Percentiles rank a stretch among this genome's conserved stretches.
Conservation (phyloP, 1,139 yeast species). For the Spathaspora jeffriesii region DNA sequence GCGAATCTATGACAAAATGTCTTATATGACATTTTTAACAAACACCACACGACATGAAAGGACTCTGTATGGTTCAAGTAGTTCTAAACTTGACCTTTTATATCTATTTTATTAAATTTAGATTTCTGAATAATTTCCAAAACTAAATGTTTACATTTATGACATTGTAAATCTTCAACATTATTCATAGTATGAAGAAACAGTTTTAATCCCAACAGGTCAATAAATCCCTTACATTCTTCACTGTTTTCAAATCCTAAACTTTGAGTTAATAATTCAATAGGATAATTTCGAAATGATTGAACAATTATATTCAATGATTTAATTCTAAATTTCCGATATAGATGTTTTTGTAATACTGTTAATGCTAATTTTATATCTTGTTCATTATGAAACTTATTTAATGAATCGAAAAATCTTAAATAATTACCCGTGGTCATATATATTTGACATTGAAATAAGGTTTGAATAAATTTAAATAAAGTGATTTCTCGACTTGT, state of each 20-base stretch:
- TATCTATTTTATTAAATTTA: slow-evolving; percentile 70
- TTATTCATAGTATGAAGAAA: slow-evolving; percentile 17
- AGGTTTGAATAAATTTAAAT: slow-evolving; percentile 20
- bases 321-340: slow-evolving; percentile 56
- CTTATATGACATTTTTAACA: not conserved
- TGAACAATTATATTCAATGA: slow-evolving; percentile 60
- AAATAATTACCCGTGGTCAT: slow-evolving; percentile 50
- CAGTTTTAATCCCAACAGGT: slow-evolving; percentile 34
- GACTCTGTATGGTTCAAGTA: not conserved
- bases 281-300: slow-evolving; percentile 57
- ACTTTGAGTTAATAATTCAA: slow-evolving; percentile 45
- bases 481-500: slow-evolving; percentile 21
- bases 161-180: slow-evolving; percentile 38
- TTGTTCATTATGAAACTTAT: slow-evolving; percentile 17
- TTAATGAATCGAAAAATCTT: slow-evolving; percentile 47
- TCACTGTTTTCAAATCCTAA: slow-evolving; percentile 41
- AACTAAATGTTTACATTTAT: slow-evolving; percentile 47
- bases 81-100: slow-evolving; percentile 77
- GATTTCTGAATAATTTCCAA: slow-evolving; percentile 40
- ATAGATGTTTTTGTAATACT: slow-evolving; percentile 42
- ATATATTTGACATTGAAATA: slow-evolving; percentile 25
- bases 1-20: not conserved
- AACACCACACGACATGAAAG: not conserved
- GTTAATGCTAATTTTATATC: slow-evolving; percentile 24
- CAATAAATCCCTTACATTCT: slow-evolving; percentile 34